Base-by-base conservation (phyloP, 306 rosid genomes). In the Rubus idaeus region DNA sequence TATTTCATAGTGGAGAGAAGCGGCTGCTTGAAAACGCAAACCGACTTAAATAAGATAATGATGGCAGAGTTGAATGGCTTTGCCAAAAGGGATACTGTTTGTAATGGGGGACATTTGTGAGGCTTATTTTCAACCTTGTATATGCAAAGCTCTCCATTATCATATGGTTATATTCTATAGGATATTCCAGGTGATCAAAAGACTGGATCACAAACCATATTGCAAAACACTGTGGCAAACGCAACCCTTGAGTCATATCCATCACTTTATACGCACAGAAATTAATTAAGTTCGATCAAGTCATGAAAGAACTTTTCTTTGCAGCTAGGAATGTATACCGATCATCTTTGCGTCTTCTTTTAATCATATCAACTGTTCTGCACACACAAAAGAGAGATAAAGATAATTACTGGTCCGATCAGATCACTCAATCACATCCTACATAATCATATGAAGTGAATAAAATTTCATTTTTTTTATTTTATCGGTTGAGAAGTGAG, bases 141-240 rank as follows among this genome's bases (percentile, higher is more conserved):
- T 47, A 58, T n/a, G 20, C 40, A 8, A 77, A 70, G 10, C 17
- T 42, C 49, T n/a, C 5, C 35, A 5, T 47, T 21, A 21, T 26
- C 53, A 68, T 20, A 1, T 50, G 76, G n/a, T 74, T 46, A 76
- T 81, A 47, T 71, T 10, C 53, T 5, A 6, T 6, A 30, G 91
- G 84, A 81, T 83, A 85, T 88, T 85, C 89, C 64, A 60, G 8
- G 23, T 42, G 21, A 37, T 30, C 35, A n/a, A 52, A 30, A 4
- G 44, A 72, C 62, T 62, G n/a, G 44, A 62, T 35, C 67, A 44
- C 9, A 44, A 6, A 49, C 3, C 13, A 10, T 3, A 49, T 7
- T 17, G 0, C 18, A 49, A 49, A 21, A 8, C 67, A 47, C 71
- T 70, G 40, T 61, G 46, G 72, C 64, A 47, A 58, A 23, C 77